Conservation (phyloP, 257 asterid genomes). For the Cynanchum wilfordii region DNA sequence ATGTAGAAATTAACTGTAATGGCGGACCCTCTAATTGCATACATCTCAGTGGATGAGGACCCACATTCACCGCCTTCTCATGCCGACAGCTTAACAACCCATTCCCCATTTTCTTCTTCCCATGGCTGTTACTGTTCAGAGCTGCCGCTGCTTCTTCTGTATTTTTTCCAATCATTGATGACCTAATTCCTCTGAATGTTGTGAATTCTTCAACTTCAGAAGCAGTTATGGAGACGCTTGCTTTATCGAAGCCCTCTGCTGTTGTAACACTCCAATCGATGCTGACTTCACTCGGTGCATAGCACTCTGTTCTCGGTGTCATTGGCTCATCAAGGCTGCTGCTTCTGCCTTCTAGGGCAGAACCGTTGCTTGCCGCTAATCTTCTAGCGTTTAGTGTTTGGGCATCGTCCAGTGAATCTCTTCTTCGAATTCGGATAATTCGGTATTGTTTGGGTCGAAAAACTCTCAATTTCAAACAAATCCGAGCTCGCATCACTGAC, state of each 20-base stretch:
- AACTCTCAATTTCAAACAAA: conserved; percentile 78
- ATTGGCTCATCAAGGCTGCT: conserved; percentile 55
- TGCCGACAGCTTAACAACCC: conserved; percentile 79
- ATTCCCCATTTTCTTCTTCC: conserved; percentile 35
- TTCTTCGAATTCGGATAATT: conserved; percentile 39
- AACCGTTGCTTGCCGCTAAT: conserved; percentile 22
- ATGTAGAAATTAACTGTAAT: conserved; percentile 22
- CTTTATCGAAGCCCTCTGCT: conserved; percentile 70
- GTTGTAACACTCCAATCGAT: conserved; percentile 92
- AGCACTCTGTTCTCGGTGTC: conserved; percentile 72
- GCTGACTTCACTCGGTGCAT: conserved; percentile 89
- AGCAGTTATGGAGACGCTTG: conserved; percentile 49
- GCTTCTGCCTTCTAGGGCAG: conserved; percentile 10
- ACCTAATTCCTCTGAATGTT: conserved; percentile 18
- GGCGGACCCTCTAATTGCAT: conserved; percentile 28
- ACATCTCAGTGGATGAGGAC: conserved; percentile 60
- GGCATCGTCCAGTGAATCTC: conserved; percentile 64
- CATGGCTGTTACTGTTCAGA: background rate
- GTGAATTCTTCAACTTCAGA: conserved; percentile 43
- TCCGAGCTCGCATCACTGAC: conserved; percentile 86
- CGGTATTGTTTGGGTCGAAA: conserved; percentile 58
- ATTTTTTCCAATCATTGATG: conserved; percentile 23
- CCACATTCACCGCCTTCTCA: conserved; percentile 79
- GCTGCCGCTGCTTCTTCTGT: background rate
- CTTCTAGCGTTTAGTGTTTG: conserved; percentile 38